Evolutionary conservation across 139 green algal genomes (phyloP).

Genomic region (Chloropicon primus): DNA sequence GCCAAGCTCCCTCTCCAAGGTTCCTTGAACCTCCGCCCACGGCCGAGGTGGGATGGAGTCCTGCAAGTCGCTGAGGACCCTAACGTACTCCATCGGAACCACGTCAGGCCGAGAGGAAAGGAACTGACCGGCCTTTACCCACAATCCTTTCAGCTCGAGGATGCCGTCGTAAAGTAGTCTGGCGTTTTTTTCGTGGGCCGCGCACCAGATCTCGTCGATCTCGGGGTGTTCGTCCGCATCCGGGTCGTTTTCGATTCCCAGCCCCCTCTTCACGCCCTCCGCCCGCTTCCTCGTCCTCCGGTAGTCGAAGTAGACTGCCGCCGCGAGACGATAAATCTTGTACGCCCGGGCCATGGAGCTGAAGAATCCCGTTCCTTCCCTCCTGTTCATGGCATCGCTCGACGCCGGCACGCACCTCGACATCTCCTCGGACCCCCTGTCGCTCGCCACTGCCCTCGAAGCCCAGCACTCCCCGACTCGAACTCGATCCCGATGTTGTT

Average conservation of each 20-base stretch:
- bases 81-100: constrained; percentile 17
- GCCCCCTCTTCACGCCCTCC: background rate
- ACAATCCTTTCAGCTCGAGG: constrained; percentile 14
- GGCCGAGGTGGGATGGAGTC: background rate
- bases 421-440: no score
- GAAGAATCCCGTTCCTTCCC: background rate
- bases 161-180: background rate
- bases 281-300: background rate
- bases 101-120: constrained; percentile 11
- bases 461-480: no score
- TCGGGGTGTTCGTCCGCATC: background rate
- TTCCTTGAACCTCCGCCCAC: background rate
- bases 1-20: background rate
- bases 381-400: no score
- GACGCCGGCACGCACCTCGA: no score
- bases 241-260: background rate
- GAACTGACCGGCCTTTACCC: constrained; percentile 17
- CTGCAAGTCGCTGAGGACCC: constrained; percentile 6
- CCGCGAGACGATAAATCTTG: background rate
- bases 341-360: background rate
- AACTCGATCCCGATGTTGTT: no score
- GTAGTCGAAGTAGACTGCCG: background rate
- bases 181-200: background rate
- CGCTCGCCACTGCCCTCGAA: no score
- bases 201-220: background rate